Evolutionary conservation across 805 yeast genomes (phyloP), one percentile per base, ranked within the genome.

Genomic region (Yarrowia hollandica): DNA sequence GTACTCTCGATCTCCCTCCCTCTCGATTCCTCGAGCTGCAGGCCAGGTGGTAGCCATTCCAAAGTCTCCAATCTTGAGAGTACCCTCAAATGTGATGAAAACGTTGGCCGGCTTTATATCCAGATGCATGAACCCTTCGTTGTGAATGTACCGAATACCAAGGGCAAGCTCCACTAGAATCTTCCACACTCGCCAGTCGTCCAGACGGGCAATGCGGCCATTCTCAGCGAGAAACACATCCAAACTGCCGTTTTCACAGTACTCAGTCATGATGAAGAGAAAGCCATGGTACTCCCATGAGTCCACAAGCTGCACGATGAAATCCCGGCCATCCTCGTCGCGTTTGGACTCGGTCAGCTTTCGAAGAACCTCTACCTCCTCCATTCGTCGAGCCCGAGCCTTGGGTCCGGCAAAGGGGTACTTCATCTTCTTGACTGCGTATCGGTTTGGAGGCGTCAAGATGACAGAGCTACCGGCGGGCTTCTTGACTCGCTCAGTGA

Each of bases 171-270:
- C 99, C 55, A 86, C 85, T 64, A 94, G 76, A 42, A 94, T 92
- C 74, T 94, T 94, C 99, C 99, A 94, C 37, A 92, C 91, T 65
- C 99, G 80, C 86, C 97, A 94, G 71, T 94, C 99, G 69, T 94
- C 99, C 55, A 94, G 77, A 65, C 85, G 84, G 26, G 88, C 81
- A 37, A 84, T 79, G 50, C 85, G 83, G 19, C 89, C 90, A 69
- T 84, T 85, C 64, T 88, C 95, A 28, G 83, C 79, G 57, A 94
- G 72, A 67, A 92, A 94, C 61, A 82, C 82, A 67, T 85, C 94
- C 60, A 94, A 74, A 19, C 94, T 88, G 1, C 98, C 98, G 69
- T 91, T 94, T 67, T 91, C 98, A 73, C 97, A 94, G 71, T 76
- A 91, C 65, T 92, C 97, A 3, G 96, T 90, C 94, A 90, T 88